phyloP scores from a whole-genome alignment of 495 filamentous ascomycete species.

The Neurospora sp. region DNA sequence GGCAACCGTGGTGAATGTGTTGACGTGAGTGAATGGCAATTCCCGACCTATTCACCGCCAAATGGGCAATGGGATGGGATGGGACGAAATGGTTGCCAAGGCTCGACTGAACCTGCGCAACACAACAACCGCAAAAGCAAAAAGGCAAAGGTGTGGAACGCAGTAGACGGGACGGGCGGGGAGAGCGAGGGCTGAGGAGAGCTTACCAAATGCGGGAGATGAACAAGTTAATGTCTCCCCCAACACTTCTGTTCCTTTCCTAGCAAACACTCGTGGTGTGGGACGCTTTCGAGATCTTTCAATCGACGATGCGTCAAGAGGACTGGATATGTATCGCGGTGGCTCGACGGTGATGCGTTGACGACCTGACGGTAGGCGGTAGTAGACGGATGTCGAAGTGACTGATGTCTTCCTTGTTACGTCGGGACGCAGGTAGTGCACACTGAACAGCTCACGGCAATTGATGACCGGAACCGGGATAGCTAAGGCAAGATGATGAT shows the following conservation, averaged over 20 bases:
- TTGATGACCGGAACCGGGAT: slow-evolving; percentile 13
- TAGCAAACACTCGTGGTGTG: slow-evolving; percentile 12
- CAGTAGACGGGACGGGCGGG: not conserved
- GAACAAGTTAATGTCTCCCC: slow-evolving; percentile 99
- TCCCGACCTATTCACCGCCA: not conserved
- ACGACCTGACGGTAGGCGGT: slow-evolving; percentile 1
- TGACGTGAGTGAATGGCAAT: not conserved
- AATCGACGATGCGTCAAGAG: slow-evolving; percentile 16
- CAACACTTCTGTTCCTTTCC: slow-evolving; percentile 35
- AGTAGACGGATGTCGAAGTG: not conserved
- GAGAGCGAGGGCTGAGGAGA: slow-evolving; percentile 4
- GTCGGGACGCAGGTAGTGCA: slow-evolving; percentile 3
- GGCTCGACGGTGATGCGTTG: slow-evolving; percentile 1
- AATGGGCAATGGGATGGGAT: not conserved
- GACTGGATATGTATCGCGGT: not conserved
- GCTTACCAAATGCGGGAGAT: slow-evolving; percentile 83
- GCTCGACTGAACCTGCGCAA: not conserved
- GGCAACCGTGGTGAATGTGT: not conserved
- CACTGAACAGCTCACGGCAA: slow-evolving; percentile 19
- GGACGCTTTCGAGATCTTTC: slow-evolving; percentile 22
- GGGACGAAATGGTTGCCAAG: not conserved
- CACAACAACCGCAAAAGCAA: not conserved
- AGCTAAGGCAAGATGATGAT: slow-evolving; percentile 7
- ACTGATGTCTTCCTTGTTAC: not conserved
- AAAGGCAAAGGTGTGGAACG: not conserved